phyloP scores from a whole-genome alignment of 2,329 filamentous ascomycete genomes.

The Diaporthe amygdali region DNA sequence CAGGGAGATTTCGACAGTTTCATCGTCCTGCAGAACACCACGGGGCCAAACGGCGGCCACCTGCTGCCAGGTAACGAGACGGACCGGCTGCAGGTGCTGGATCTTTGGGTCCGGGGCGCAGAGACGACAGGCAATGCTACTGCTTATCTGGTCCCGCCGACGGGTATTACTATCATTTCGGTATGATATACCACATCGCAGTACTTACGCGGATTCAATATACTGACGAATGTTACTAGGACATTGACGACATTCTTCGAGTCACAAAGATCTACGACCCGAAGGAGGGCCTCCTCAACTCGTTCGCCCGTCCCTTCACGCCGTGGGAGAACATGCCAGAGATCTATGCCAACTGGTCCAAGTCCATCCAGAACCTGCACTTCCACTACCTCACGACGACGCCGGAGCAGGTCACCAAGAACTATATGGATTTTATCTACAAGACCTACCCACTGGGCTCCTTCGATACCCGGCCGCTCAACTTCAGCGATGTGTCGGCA shows the following conservation, averaged over 20 bases:
- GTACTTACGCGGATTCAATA: background rate
- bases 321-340: constrained; percentile 82
- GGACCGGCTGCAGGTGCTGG: constrained; percentile 67
- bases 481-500: constrained; percentile 77
- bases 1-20: constrained; percentile 79
- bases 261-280: constrained; percentile 82
- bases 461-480: constrained; percentile 79
- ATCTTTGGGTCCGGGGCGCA: constrained; percentile 67
- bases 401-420: constrained; percentile 76
- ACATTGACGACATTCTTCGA: constrained; percentile 1
- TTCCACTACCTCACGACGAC: constrained; percentile 86
- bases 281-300: constrained; percentile 75
- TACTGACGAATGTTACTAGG: background rate
- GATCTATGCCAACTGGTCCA: constrained; percentile 78
- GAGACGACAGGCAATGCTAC: constrained; percentile 74
- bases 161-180: constrained; percentile 74
- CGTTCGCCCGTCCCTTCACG: constrained; percentile 73
- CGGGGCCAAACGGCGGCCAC: constrained; percentile 51
- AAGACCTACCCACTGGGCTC: constrained; percentile 77
- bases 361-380: constrained; percentile 69
- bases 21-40: constrained; percentile 63
- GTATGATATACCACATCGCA: constrained; percentile 78
- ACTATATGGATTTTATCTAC: constrained; percentile 84
- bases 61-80: constrained; percentile 70
- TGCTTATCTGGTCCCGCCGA: constrained; percentile 74